phyloP scores from a whole-genome alignment of 2,329 filamentous ascomycete genomes.

The Nemania sp. region DNA sequence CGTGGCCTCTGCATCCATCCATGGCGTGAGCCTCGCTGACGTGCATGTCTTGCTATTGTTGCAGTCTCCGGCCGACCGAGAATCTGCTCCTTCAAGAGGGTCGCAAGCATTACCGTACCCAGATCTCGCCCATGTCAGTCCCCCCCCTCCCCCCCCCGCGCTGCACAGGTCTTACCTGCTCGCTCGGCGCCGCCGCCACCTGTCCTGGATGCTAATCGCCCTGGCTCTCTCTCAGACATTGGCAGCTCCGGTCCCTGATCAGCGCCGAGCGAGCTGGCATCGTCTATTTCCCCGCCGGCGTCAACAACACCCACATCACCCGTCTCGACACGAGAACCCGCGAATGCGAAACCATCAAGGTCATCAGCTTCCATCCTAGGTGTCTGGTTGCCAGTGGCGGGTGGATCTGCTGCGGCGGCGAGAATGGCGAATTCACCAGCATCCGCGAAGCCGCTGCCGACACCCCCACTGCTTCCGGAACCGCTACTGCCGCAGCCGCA shows the following conservation, averaged over 20 bases:
- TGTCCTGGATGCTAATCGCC: slow-evolving; percentile 17
- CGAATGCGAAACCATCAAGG: slow-evolving; percentile 74
- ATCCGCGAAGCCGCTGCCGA: slow-evolving; percentile 56
- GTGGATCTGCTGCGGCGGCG: slow-evolving; percentile 89
- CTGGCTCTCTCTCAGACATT: slow-evolving; percentile 61
- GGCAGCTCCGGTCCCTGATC: slow-evolving; percentile 88
- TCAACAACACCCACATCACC: slow-evolving; percentile 67
- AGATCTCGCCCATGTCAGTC: slow-evolving; percentile 67
- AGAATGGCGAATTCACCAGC: slow-evolving; percentile 84
- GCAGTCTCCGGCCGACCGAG: slow-evolving; percentile 68
- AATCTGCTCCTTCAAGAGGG: slow-evolving; percentile 63
- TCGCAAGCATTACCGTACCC: slow-evolving; percentile 70
- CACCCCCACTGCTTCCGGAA: slow-evolving; percentile 34
- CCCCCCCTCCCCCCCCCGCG: not conserved
- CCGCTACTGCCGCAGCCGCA: slow-evolving; percentile 31
- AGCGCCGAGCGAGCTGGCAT: slow-evolving; percentile 76
- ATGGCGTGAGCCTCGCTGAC: slow-evolving; percentile 14
- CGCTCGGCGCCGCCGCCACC: not conserved
- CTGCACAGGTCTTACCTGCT: not conserved
- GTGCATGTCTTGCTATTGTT: slow-evolving; percentile 11
- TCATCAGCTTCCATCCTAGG: slow-evolving; percentile 74
- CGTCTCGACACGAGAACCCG: slow-evolving; percentile 70
- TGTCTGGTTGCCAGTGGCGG: slow-evolving; percentile 86
- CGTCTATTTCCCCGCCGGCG: slow-evolving; percentile 83
- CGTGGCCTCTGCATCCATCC: not conserved